Percentiles rank a stretch among this genome's conserved stretches.
Evolutionary conservation across 2,329 filamentous ascomycete genomes (phyloP).

Genomic region (Fusarium decemcellulare): DNA sequence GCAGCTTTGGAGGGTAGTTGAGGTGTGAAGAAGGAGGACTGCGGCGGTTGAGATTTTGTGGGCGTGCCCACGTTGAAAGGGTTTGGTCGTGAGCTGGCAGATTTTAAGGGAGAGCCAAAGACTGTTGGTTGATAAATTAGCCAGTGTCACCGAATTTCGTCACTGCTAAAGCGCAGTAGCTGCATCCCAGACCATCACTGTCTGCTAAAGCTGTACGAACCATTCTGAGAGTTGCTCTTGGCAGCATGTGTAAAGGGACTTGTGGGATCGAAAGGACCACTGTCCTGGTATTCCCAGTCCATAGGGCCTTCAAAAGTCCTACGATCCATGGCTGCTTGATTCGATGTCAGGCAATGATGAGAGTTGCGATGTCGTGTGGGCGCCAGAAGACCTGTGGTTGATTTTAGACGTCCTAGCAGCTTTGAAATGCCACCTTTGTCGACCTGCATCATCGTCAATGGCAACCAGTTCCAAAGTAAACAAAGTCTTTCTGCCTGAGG

Average conservation of each 20-base stretch:
- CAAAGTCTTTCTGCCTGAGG: conserved; percentile 50
- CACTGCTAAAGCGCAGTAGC: neutral
- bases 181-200: neutral
- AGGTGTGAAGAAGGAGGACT: conserved; percentile 63
- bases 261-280: conserved; percentile 70
- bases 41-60: conserved; percentile 58
- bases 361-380: conserved; percentile 15
- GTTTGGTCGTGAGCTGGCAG: conserved; percentile 48
- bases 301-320: conserved; percentile 73
- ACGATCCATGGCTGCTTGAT: conserved; percentile 60
- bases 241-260: conserved; percentile 73
- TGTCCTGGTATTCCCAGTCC: conserved; percentile 76
- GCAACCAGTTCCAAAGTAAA: conserved; percentile 54
- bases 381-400: neutral
- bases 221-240: conserved; percentile 56
- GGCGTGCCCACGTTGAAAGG: conserved; percentile 57
- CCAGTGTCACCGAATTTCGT: conserved; percentile 10
- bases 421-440: conserved; percentile 24
- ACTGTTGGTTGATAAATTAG: conserved; percentile 45
- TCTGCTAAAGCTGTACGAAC: conserved; percentile 51
- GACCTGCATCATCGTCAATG: conserved; percentile 38
- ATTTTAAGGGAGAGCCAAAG: conserved; percentile 57
- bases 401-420: conserved; percentile 17
- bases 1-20: conserved; percentile 57
- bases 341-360: conserved; percentile 24